These are phyloP conservation scores for Xylaria sp. DNA, from an alignment of 495 filamentous ascomycete species.

Conservation along the genomic window DNA sequence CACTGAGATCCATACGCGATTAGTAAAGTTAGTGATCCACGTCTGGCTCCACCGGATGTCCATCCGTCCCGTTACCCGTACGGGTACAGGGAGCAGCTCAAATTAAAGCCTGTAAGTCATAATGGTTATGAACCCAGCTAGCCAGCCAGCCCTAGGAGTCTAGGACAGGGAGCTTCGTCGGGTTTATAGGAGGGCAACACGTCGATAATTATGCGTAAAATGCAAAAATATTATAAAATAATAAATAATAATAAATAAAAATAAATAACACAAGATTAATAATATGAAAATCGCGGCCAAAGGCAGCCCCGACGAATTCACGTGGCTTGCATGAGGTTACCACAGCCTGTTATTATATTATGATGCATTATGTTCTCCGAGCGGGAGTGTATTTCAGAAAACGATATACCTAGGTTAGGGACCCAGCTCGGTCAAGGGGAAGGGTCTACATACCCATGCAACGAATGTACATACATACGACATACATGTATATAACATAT, in stretches of 20 bases:
- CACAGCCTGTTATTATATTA: not conserved
- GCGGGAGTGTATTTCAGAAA: not conserved
- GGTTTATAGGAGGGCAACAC: constrained; percentile 7
- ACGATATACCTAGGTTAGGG: not conserved
- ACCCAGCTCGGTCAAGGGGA: constrained; percentile 7
- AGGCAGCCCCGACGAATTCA: constrained; percentile 8
- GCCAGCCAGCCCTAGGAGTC: not conserved
- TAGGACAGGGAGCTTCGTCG: not conserved
- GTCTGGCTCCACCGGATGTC: not conserved
- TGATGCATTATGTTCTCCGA: not conserved
- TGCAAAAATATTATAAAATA: not conserved
- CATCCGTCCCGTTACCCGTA: constrained; percentile 10
- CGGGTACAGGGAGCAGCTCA: not conserved
- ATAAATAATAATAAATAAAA: not conserved
- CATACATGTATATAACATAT: constrained; percentile 5
- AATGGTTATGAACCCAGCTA: not conserved
- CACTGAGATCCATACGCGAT: not conserved
- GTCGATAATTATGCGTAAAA: not conserved
- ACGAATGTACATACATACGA: not conserved
- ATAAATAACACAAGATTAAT: not conserved
- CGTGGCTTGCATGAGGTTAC: constrained; percentile 26
- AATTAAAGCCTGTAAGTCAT: not conserved
- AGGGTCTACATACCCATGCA: not conserved
- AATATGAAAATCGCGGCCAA: too few relatives aligned
- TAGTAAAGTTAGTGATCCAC: constrained; percentile 1